Evolutionary conservation across 2,329 filamentous ascomycete genomes (phyloP).

Genomic region (Beauveria sp.): DNA sequence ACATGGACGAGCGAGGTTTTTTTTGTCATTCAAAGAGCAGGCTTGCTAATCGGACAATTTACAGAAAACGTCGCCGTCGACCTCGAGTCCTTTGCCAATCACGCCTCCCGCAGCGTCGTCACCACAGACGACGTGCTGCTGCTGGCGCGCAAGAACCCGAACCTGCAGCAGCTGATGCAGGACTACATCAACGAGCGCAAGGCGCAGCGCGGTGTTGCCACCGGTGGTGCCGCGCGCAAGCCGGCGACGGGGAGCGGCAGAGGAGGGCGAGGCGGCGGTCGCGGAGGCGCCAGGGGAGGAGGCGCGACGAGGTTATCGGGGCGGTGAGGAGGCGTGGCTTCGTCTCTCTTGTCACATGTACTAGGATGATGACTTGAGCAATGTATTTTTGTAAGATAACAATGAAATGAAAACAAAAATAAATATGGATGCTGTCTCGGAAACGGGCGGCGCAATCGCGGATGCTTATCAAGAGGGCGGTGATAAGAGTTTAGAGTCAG

Average conservation of each 20-base stretch:
- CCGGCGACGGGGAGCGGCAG: constrained; percentile 17
- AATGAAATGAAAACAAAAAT: background rate
- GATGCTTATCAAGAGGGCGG: background rate
- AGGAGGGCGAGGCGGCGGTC: background rate
- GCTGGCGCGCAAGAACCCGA: constrained; percentile 78
- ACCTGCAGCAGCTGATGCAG: constrained; percentile 68
- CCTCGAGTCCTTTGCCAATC: constrained; percentile 53
- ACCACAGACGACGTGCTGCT: constrained; percentile 83
- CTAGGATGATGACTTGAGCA: background rate
- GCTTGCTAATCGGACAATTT: background rate
- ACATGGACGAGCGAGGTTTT: background rate
- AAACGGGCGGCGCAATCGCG: background rate
- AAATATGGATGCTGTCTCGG: background rate
- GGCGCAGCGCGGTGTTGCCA: constrained; percentile 24
- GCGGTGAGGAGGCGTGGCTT: background rate
- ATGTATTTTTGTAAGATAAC: background rate
- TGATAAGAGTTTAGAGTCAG: background rate
- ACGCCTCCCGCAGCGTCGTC: constrained; percentile 74
- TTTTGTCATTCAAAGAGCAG: background rate
- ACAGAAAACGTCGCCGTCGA: constrained; percentile 50
- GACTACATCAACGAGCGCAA: constrained; percentile 57
- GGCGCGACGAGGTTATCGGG: constrained; percentile 16
- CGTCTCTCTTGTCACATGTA: background rate
- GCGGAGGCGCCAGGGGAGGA: constrained; percentile 23
- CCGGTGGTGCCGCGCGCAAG: background rate